Base-by-base conservation (phyloP, 805 yeast species). In the Clavispora asparagi region DNA sequence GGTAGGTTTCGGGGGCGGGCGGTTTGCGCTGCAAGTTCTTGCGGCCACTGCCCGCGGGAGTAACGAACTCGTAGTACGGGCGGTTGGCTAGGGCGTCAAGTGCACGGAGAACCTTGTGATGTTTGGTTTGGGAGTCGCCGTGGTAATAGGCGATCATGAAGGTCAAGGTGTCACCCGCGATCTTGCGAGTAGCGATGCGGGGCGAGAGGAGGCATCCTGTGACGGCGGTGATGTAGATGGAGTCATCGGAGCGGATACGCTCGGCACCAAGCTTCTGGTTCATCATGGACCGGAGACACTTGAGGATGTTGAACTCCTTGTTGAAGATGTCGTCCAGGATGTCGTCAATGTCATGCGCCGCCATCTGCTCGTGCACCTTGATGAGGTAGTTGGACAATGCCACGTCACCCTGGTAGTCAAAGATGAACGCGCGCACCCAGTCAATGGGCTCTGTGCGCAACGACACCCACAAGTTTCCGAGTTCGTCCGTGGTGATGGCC, bases 401-500 rank as follows among this genome's bases (percentile, higher is more conserved):
- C 8, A 83, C 76, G 48, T 85, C 89, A 9, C 98, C 98, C 61
- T 88, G 95, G 39, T 79, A 75, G 43, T 75, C 81, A 49, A 63
- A 68, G n/a, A 89, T 73, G 57, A 94, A 94, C 19, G 72, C 74
- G 41, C 79, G 74, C 0, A 88, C 94, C 97, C 98, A 92, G 46
- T 68, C 74, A 16, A 71, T 68, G 23, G 91, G 90, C 61, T 92
- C 98, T 0, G 98, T 89, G 52, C 98, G 80, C 38, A 92, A 71
- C 40, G 96, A 88, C 6, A 94, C 96, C 86, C 94, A 88, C 43
- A 94, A 74, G 54, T 87, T 87, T 35, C 85, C 87, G 52, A 92
- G 70, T 61, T 91, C 88, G 43, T 79, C 80, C 4, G 81, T 68
- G 1, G 86, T 72, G 44, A 91, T 81, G 29, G 79, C 66, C 56